Conservation (phyloP, 345 rosid genomes). For the Gossypium turneri region DNA sequence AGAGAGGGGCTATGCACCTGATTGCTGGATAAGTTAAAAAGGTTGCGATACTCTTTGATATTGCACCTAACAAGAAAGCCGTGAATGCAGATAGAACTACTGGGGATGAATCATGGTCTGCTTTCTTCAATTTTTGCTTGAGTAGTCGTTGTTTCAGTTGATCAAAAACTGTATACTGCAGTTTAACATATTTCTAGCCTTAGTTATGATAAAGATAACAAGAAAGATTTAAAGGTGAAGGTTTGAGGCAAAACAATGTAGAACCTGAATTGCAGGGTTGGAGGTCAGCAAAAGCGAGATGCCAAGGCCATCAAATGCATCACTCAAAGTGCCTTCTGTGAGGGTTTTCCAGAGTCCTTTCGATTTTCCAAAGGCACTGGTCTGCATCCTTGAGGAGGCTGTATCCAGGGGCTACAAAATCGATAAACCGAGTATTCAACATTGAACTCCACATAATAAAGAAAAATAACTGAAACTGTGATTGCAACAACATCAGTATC, state of each 20-base stretch:
- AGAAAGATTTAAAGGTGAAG: background rate
- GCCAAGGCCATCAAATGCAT: conserved; percentile 70
- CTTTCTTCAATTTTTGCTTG: conserved; percentile 30
- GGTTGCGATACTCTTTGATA: conserved; percentile 81
- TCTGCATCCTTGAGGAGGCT: conserved; percentile 85
- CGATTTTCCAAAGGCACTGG: conserved; percentile 76
- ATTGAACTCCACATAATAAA: background rate
- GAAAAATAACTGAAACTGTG: background rate
- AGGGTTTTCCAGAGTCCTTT: conserved; percentile 73
- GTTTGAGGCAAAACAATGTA: background rate
- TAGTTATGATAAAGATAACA: conserved; percentile 8
- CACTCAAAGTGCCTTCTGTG: conserved; percentile 51
- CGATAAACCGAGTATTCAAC: conserved; percentile 13
- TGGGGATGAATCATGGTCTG: conserved; percentile 33
- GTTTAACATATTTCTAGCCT: conserved; percentile 7
- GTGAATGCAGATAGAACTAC: conserved; percentile 63
- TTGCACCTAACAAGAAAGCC: conserved; percentile 79
- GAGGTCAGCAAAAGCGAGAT: conserved; percentile 67
- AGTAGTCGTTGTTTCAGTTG: conserved; percentile 69
- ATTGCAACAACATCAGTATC: conserved; percentile 1
- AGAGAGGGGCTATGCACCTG: conserved; percentile 35
- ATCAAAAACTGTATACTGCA: conserved; percentile 93
- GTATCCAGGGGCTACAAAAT: conserved; percentile 67
- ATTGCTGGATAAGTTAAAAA: conserved; percentile 84
- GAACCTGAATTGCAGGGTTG: conserved; percentile 84